These are phyloP conservation scores for Stenocarpella maydis DNA, from an alignment of 2,329 filamentous ascomycete species.

Conservation along the genomic window DNA sequence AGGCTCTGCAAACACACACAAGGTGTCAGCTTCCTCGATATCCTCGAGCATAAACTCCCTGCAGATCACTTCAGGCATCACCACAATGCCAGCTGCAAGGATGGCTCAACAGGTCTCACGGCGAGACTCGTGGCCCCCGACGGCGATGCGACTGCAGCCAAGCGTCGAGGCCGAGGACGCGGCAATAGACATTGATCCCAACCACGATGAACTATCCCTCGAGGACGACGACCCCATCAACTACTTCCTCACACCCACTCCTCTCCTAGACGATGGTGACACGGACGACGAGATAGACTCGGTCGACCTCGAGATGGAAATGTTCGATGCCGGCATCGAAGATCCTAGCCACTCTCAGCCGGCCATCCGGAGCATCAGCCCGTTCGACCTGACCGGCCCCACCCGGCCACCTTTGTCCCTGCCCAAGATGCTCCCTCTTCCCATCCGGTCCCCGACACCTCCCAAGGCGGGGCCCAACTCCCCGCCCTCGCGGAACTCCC, in stretches of 20 bases:
- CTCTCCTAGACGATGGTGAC: constrained; percentile 51
- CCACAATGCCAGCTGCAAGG: constrained; percentile 24
- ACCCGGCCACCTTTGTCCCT: constrained; percentile 54
- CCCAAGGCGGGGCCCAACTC: constrained; percentile 51
- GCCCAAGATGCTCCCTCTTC: neutral
- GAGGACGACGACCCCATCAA: constrained; percentile 63
- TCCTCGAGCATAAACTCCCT: neutral
- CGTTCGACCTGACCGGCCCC: constrained; percentile 62
- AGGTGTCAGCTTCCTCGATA: neutral
- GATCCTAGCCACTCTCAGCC: constrained; percentile 54
- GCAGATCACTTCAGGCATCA: neutral
- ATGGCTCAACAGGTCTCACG: constrained; percentile 37
- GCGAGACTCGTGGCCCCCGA: constrained; percentile 61
- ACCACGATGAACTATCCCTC: constrained; percentile 42
- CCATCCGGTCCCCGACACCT: constrained; percentile 43
- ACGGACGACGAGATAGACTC: constrained; percentile 46
- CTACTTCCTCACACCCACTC: constrained; percentile 63
- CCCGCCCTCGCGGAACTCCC: constrained; percentile 47
- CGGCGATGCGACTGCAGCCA: constrained; percentile 56
- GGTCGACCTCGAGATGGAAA: constrained; percentile 54
- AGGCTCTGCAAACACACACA: constrained; percentile 14
- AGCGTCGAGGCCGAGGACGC: constrained; percentile 53
- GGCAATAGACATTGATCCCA: constrained; percentile 52
- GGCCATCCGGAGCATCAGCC: constrained; percentile 63
- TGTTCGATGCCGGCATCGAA: constrained; percentile 67